Evolutionary conservation across 345 rosid genomes (phyloP).

Genomic region (Capsella bursapastoris): DNA sequence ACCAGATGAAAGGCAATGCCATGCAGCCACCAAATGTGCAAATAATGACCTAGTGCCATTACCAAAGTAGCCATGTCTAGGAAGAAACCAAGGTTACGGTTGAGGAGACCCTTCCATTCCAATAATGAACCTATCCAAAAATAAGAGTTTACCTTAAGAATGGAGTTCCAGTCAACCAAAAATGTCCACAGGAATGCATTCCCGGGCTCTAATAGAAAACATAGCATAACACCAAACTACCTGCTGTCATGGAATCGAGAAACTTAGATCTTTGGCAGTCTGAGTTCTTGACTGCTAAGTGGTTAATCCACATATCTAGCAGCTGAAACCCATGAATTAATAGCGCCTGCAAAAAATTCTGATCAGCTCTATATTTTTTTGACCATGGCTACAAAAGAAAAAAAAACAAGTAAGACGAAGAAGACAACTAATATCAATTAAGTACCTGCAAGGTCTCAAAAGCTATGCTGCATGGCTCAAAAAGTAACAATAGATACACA

Average conservation of each 20-base stretch:
- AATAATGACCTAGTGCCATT: conserved; percentile 93
- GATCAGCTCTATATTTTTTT: conserved; percentile 14
- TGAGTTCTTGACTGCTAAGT: conserved; percentile 62
- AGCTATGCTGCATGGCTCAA: conserved; percentile 53
- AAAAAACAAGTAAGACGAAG: neutral
- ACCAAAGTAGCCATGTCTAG: conserved; percentile 91
- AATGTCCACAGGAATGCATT: conserved; percentile 10
- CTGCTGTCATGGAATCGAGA: conserved; percentile 73
- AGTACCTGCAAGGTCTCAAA: conserved; percentile 53
- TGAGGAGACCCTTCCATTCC: conserved; percentile 95
- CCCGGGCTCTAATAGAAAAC: conserved; percentile 2
- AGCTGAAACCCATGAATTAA: conserved; percentile 92
- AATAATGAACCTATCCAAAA: conserved; percentile 71
- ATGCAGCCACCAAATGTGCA: conserved; percentile 94
- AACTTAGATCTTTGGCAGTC: conserved; percentile 68
- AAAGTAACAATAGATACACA: conserved; percentile 48
- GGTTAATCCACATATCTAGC: conserved; percentile 86
- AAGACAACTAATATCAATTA: conserved; percentile 11
- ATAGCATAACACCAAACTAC: conserved; percentile 43
- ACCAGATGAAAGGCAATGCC: conserved; percentile 95
- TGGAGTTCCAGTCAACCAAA: conserved; percentile 14
- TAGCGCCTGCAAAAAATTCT: conserved; percentile 63
- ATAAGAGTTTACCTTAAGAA: conserved; percentile 14
- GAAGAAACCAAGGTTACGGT: conserved; percentile 87
- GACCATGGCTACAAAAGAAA: conserved; percentile 18